These are phyloP conservation scores for Strombidium stylifer DNA, from an alignment of 73 alveolate species.

Conservation along the genomic window DNA sequence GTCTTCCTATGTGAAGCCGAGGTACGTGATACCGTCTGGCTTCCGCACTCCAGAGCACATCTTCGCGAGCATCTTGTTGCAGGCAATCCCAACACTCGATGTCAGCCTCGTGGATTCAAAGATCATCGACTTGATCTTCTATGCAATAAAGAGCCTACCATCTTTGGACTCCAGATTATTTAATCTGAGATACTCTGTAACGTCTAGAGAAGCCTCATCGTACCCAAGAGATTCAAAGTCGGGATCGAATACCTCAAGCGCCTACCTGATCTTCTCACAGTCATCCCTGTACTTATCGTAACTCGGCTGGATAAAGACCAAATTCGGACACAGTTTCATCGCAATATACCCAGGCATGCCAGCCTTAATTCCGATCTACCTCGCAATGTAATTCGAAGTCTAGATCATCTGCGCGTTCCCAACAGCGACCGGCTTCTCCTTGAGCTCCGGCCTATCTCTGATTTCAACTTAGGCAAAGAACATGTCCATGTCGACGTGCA, in stretches of 20 bases:
- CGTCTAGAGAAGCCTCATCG: constrained; percentile 82
- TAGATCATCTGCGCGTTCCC: constrained; percentile 87
- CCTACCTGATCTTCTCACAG: constrained; percentile 19
- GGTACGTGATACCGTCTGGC: constrained; percentile 62
- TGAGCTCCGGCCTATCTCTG: constrained; percentile 59
- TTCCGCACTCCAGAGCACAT: constrained; percentile 62
- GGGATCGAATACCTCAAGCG: constrained; percentile 48
- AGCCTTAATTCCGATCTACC: constrained; percentile 92
- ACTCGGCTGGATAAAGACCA: constrained; percentile 20
- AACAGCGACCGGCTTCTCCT: constrained; percentile 92
- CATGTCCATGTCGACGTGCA: constrained; percentile 80
- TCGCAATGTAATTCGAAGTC: constrained; percentile 93
- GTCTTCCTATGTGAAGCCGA: constrained; percentile 20
- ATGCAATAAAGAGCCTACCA: constrained; percentile 61
- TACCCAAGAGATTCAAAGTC: constrained; percentile 65
- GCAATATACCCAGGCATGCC: constrained; percentile 57
- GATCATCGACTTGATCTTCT: constrained; percentile 63
- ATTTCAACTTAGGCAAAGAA: constrained; percentile 78
- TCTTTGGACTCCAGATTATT: constrained; percentile 55
- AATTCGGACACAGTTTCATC: constrained; percentile 23
- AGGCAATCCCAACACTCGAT: constrained; percentile 74
- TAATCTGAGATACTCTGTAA: constrained; percentile 61
- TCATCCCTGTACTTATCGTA: constrained; percentile 17
- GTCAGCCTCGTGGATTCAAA: constrained; percentile 64
- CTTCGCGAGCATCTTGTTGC: constrained; percentile 80